These are phyloP conservation scores for Citropsis articulata DNA, from an alignment of 345 rosid species.

Conservation along the genomic window DNA sequence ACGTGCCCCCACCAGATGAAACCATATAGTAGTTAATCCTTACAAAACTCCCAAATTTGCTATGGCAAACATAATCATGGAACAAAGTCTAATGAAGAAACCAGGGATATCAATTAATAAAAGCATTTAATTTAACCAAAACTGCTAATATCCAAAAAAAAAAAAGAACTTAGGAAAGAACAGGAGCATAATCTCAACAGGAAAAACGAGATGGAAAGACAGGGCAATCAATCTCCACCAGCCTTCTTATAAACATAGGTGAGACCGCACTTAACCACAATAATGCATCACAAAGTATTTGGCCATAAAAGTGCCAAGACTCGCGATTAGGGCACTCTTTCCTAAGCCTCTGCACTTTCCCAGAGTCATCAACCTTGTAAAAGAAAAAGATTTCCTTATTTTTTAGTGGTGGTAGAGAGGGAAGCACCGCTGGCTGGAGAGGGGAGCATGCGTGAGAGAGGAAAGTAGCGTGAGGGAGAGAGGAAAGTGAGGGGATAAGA, in stretches of 20 bases:
- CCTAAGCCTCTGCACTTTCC: slow-evolving; percentile 60
- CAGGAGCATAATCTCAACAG: neutral
- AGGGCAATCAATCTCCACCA: slow-evolving; percentile 36
- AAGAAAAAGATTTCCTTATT: too few relatives aligned
- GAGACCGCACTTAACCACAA: slow-evolving; percentile 76
- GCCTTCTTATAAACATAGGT: slow-evolving; percentile 69
- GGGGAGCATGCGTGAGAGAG: too few relatives aligned
- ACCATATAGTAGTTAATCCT: too few relatives aligned
- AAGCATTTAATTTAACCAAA: neutral
- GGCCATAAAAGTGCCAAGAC: slow-evolving; percentile 68
- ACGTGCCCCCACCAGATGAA: too few relatives aligned
- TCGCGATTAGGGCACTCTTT: slow-evolving; percentile 70
- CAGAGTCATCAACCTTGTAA: slow-evolving; percentile 63
- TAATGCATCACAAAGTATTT: slow-evolving; percentile 68
- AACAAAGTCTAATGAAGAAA: too few relatives aligned
- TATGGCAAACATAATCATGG: too few relatives aligned
- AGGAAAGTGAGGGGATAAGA: too few relatives aligned
- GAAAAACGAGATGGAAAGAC: neutral
- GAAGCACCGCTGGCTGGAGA: too few relatives aligned
- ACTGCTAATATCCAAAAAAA: neutral
- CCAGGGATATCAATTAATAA: neutral
- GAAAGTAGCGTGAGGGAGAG: too few relatives aligned
- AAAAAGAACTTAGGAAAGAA: too few relatives aligned
- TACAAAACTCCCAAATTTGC: too few relatives aligned
- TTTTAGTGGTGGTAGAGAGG: too few relatives aligned